Conservation (phyloP, 495 filamentous ascomycete species). For the Aspergillus indologenus region DNA sequence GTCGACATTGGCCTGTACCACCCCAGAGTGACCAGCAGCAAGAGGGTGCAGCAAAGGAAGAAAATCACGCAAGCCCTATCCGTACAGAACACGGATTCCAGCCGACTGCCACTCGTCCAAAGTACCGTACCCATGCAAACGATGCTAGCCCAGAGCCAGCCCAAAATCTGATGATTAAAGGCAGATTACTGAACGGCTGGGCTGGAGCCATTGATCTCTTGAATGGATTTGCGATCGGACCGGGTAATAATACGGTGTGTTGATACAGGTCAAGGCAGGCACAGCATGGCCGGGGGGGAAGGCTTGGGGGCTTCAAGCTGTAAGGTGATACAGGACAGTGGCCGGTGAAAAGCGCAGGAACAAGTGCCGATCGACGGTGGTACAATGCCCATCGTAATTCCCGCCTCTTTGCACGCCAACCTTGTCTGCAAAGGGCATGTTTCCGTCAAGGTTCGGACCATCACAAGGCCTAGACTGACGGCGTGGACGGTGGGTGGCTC, state of each 20-base stretch:
- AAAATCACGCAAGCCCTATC: neutral
- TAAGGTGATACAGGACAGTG: neutral
- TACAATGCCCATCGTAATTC: slow-evolving; percentile 32
- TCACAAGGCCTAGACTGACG: slow-evolving; percentile 27
- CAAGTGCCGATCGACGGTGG: slow-evolving; percentile 15
- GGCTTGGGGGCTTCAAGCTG: neutral
- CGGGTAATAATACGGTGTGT: neutral
- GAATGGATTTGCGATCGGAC: neutral
- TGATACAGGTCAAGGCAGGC: neutral
- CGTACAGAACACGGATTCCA: neutral
- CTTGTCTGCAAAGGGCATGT: slow-evolving; percentile 9
- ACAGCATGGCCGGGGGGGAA: too few species aligned
- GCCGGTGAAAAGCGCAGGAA: slow-evolving; percentile 11
- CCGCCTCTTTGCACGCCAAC: slow-evolving; percentile 14
- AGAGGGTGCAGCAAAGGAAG: neutral
- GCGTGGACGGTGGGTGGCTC: slow-evolving; percentile 19
- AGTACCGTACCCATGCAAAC: too few species aligned
- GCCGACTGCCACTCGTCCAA: too few species aligned
- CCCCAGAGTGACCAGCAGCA: neutral
- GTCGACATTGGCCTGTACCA: neutral
- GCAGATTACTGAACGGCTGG: neutral
- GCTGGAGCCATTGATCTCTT: neutral
- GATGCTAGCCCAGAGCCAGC: too few species aligned
- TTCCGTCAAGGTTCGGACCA: slow-evolving; percentile 25
- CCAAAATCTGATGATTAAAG: too few species aligned